Base-by-base conservation (phyloP, 2,329 filamentous ascomycete genomes). In the Cladorrhinum sp. region DNA sequence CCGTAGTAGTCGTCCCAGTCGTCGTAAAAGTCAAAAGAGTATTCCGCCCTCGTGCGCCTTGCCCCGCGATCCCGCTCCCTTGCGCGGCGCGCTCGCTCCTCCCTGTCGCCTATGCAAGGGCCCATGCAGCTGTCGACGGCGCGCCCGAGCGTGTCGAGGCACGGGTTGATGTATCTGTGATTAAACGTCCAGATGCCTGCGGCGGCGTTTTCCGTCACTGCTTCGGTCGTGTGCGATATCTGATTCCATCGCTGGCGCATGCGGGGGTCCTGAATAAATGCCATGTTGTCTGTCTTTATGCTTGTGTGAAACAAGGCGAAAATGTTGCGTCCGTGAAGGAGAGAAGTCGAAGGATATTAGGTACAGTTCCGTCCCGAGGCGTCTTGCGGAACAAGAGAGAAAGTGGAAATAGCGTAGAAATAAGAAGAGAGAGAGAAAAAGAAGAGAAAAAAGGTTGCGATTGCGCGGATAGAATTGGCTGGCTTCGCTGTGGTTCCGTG, bases 11-110 rank as follows among this genome's bases (percentile, higher is more conserved):
- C 80, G 63, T 96, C 92, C 93, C 93, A 98, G 75, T 97, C 93
- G 75, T 97, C 93, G 77, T 98, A 98, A 73, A 98, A 98, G 74
- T 97, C 93, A 72, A 98, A 98, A 70, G 85, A 93, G 69, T 90
- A 85, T 75, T 97, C 93, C 25, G 92, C 90, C 55, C 86, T 76
- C 2, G 62, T 67, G 32, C 85, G 85, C 62, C 77, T 75, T 23
- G 79, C 77, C 25, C 71, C 72, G 8, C 82, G 78, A 20, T 83
- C 82, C 50, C 89, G 84, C 68, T 92, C 86, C 63, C 88, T 80
- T 50, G 79, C 76, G 59, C 91, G 85, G 27, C 90, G 86, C 53
- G 86, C 78, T 61, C 90, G 86, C 71, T 93, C 90, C 67, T 93
- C 89, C 58, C 85, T 85, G 69, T 85, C 86, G 57, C 90, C 89